Evolutionary conservation across 768 basidiomycete genomes (phyloP).

Genomic region (Lyophyllum atratum): DNA sequence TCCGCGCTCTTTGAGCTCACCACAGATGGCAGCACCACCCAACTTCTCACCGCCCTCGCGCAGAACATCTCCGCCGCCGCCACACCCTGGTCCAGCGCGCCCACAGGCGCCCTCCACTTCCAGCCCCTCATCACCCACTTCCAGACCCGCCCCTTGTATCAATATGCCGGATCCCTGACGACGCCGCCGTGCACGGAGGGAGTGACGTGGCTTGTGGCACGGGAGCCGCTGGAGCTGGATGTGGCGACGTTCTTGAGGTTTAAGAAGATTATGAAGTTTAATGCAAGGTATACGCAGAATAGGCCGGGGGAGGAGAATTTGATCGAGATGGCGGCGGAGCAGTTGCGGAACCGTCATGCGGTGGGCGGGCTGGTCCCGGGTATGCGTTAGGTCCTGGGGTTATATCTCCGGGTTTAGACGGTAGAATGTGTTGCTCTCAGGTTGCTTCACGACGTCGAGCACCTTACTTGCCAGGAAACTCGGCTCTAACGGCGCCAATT

Average conservation of each 20-base stretch:
- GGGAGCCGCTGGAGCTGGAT: not conserved
- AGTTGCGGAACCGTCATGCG: not conserved
- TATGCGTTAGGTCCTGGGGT: too few species aligned
- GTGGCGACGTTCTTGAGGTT: not conserved
- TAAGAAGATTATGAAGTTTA: conserved; percentile 10
- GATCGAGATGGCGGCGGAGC: conserved; percentile 3
- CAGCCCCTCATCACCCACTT: not conserved
- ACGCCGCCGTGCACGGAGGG: conserved; percentile 11
- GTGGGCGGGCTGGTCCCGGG: too few species aligned
- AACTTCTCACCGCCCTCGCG: not conserved
- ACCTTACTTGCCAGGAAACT: too few species aligned
- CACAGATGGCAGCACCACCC: not conserved
- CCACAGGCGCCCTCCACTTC: not conserved
- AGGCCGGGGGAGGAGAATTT: conserved; percentile 1
- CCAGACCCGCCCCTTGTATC: not conserved
- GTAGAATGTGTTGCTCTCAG: too few species aligned
- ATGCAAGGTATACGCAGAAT: conserved; percentile 11
- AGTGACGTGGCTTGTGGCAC: conserved; percentile 6
- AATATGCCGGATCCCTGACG: conserved; percentile 7
- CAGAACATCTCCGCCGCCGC: not conserved
- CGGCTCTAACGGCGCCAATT: too few species aligned
- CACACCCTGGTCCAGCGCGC: not conserved
- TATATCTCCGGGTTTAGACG: too few species aligned
- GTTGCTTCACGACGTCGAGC: too few species aligned
- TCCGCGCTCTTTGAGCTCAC: conserved; percentile 8